Base-by-base conservation (phyloP, 768 basidiomycete genomes). In the Dendrothele bispora region DNA sequence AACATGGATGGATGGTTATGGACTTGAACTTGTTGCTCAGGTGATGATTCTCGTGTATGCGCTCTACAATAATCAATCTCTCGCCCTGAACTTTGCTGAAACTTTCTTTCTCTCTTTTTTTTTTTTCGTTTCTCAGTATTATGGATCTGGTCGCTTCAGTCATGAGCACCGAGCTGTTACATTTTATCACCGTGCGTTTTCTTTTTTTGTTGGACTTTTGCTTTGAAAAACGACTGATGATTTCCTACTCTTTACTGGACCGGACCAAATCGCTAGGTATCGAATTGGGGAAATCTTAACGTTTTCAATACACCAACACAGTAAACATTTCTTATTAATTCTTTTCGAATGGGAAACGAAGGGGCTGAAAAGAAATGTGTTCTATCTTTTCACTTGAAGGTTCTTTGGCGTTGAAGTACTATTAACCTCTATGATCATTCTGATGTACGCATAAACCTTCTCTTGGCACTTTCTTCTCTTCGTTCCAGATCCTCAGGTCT, bases 61-160 rank as follows among this genome's bases (percentile, higher is more conserved):
- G 15, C 12, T 5, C 14, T 2, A 29, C 29, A 2, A 20, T 6
- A 10, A 3, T 7, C 5, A 15, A 29, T 17, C 4, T 43, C 28
- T 12, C n/a, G 12, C 25, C 25, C 10, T 18, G 18, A 10, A 26
- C 10, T 32, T 10, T n/a, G 10, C 30, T n/a, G n/a, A 32, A 32
- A n/a, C n/a, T n/a, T 32, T 32, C n/a, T 10, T 10, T 32, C 30
- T 10, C n/a, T n/a, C 30, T 32, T 10, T n/a, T 28, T 68, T 66
- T 41, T 68, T 66, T 39, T 28, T 30, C 34, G 52, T 64, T 15
- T 59, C 58, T 29, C 10, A 32, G 10, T 32, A 10, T 10, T 32
- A n/a, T 32, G 10, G 30, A 32, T 10, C 30, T 32, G 4, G 6
- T 24, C 43, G 22, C 32, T 29, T 15, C 17, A 46, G 45, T 28